Percentiles rank a stretch among this genome's conserved stretches.
Conservation (phyloP, 305 asterid genomes). For the Rubia balearica region DNA sequence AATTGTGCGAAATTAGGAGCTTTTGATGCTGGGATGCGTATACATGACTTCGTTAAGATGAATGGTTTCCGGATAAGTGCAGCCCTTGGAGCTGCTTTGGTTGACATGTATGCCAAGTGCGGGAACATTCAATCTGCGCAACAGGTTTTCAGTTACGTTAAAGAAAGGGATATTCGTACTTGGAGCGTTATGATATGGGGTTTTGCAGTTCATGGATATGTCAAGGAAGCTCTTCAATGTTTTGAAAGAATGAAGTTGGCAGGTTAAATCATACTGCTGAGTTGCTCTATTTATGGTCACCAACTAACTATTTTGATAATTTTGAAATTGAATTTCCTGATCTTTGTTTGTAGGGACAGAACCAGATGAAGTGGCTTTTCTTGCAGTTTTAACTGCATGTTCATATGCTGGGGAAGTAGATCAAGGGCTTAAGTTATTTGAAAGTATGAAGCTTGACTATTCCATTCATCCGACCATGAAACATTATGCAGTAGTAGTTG, state of each 20-base stretch:
- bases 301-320: constrained; percentile 1
- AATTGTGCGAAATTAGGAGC: constrained; percentile 36
- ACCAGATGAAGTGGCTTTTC: constrained; percentile 37
- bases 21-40: constrained; percentile 26
- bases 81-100: constrained; percentile 31
- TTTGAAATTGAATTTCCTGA: not conserved
- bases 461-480: constrained; percentile 32
- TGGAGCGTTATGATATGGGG: constrained; percentile 44
- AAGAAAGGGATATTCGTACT: constrained; percentile 33
- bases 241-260: constrained; percentile 30
- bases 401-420: constrained; percentile 36
- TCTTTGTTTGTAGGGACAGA: constrained; percentile 26
- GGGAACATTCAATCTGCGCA: constrained; percentile 34
- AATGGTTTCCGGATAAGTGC: constrained; percentile 20
- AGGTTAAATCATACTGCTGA: constrained; percentile 16
- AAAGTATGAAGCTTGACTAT: constrained; percentile 29
- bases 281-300: not conserved
- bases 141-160: constrained; percentile 23
- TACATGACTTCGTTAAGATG: constrained; percentile 21
- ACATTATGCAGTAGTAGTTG: constrained; percentile 40
- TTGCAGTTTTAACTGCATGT: constrained; percentile 37
- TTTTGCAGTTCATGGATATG: constrained; percentile 37
- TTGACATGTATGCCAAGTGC: constrained; percentile 42
- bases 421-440: constrained; percentile 31
- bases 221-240: constrained; percentile 29